A percentile compares a stretch with the other conserved stretches of the same genome.
Evolutionary conservation across 352 stramenopile species (phyloP).

Genomic region (Plasmopara muralis): DNA sequence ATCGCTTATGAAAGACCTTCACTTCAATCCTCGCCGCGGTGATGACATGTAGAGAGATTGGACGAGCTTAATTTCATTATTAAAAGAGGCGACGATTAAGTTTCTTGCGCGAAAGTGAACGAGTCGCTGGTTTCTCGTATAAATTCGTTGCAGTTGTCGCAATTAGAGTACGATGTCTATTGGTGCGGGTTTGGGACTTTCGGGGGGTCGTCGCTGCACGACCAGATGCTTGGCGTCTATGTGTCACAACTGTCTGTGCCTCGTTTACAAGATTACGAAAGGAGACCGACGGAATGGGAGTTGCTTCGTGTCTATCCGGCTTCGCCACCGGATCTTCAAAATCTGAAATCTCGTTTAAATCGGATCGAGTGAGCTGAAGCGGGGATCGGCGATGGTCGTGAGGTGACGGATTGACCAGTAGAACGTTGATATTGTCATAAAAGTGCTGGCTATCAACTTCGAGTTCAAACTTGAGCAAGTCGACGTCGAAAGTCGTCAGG

Average conservation of each 20-base stretch:
- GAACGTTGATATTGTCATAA: slow-evolving; percentile 21
- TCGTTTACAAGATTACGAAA: slow-evolving; percentile 15
- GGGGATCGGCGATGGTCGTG: slow-evolving; percentile 3
- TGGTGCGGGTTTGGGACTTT: neutral
- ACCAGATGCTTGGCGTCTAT: neutral
- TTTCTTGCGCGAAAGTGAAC: slow-evolving; percentile 16
- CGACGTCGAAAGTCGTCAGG: slow-evolving; percentile 19
- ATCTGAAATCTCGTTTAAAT: slow-evolving; percentile 12
- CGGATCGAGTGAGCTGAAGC: slow-evolving; percentile 10
- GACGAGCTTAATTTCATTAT: neutral
- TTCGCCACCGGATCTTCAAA: neutral
- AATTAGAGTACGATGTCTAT: neutral
- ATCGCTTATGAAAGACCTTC: too few species aligned
- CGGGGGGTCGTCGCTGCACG: slow-evolving; percentile 15
- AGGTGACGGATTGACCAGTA: slow-evolving; percentile 3
- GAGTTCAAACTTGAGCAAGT: slow-evolving; percentile 32
- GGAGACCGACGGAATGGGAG: slow-evolving; percentile 1
- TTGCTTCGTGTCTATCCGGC: neutral
- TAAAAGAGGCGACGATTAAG: slow-evolving; percentile 30
- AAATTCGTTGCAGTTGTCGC: slow-evolving; percentile 1
- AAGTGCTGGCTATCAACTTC: slow-evolving; percentile 25
- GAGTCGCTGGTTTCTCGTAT: slow-evolving; percentile 11
- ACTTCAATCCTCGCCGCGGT: too few species aligned
- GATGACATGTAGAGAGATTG: too few species aligned
- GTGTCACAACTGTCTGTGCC: slow-evolving; percentile 2